Percentiles rank a stretch among this genome's conserved stretches.
Evolutionary conservation across 2,329 filamentous ascomycete genomes (phyloP).

Genomic region (Botrytis fabae): DNA sequence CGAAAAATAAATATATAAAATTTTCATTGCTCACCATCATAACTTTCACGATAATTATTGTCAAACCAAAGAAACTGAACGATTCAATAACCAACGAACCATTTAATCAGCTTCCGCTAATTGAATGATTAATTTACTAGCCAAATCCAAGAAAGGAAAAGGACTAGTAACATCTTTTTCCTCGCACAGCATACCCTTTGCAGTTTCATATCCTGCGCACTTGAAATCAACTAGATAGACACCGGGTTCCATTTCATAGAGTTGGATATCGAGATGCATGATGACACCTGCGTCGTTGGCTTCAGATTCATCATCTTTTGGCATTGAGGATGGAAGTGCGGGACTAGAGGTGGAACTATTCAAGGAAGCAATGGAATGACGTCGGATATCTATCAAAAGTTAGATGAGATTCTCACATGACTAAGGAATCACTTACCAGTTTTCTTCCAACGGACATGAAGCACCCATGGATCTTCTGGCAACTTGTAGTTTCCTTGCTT

Average conservation of each 20-base stretch:
- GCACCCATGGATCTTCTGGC: constrained; percentile 94
- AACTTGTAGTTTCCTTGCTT: constrained; percentile 70
- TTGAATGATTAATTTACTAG: constrained; percentile 88
- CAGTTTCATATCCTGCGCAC: constrained; percentile 90
- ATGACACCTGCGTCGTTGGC: constrained; percentile 55
- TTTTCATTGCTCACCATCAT: constrained; percentile 1
- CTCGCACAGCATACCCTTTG: constrained; percentile 71
- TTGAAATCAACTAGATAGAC: constrained; percentile 99
- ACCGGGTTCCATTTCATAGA: constrained; percentile 89
- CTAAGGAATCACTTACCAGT: constrained; percentile 66
- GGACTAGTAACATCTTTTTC: constrained; percentile 95
- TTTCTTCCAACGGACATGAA: constrained; percentile 85
- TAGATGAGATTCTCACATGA: constrained; percentile 50
- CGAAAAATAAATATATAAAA: not conserved
- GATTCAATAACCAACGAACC: not conserved
- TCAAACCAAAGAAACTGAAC: not conserved
- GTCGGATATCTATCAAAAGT: constrained; percentile 48
- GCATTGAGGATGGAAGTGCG: constrained; percentile 27
- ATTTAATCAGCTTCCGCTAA: constrained; percentile 74
- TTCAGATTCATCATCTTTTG: constrained; percentile 17
- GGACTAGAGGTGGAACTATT: constrained; percentile 39
- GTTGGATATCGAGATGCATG: constrained; percentile 93
- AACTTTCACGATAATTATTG: not conserved
- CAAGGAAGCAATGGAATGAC: constrained; percentile 41
- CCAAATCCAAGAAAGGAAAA: constrained; percentile 94